These are phyloP conservation scores for Onygena corvina DNA, from an alignment of 2,329 filamentous ascomycete species.

Conservation along the genomic window DNA sequence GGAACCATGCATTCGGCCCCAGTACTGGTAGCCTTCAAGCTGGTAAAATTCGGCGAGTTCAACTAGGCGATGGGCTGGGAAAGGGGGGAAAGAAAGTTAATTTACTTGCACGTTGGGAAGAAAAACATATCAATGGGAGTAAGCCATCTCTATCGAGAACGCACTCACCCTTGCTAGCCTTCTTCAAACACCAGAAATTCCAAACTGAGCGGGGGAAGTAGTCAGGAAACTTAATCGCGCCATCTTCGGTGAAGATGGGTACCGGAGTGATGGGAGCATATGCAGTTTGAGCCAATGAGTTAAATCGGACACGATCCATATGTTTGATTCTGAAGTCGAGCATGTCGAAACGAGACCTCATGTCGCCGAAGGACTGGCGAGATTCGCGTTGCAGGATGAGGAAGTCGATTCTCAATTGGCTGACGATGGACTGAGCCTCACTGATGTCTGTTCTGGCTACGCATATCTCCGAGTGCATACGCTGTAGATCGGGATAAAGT, in stretches of 20 bases:
- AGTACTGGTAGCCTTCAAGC: constrained; percentile 30
- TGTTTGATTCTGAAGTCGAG: constrained; percentile 28
- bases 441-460: constrained; percentile 28
- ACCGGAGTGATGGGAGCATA: constrained; percentile 30
- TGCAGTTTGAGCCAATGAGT: constrained; percentile 29
- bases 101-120: not conserved
- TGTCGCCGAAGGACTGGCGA: constrained; percentile 20
- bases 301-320: constrained; percentile 30
- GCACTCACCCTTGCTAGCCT: constrained; percentile 29
- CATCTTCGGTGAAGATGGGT: constrained; percentile 26
- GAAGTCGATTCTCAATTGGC: constrained; percentile 28
- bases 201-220: constrained; percentile 31
- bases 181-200: constrained; percentile 34
- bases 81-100: constrained; percentile 9
- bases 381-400: constrained; percentile 27
- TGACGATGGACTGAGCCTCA: constrained; percentile 27
- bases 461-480: constrained; percentile 26
- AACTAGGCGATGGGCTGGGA: constrained; percentile 28
- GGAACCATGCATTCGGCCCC: constrained; percentile 26
- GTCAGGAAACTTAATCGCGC: constrained; percentile 26
- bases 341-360: constrained; percentile 22
- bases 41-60: constrained; percentile 32
- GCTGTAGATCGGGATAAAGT: constrained; percentile 26
- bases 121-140: not conserved
- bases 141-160: constrained; percentile 1